Evolutionary conservation across 192 early-diverging fungal species (phyloP).

Genomic region (Chytriomyces hyalinus): DNA sequence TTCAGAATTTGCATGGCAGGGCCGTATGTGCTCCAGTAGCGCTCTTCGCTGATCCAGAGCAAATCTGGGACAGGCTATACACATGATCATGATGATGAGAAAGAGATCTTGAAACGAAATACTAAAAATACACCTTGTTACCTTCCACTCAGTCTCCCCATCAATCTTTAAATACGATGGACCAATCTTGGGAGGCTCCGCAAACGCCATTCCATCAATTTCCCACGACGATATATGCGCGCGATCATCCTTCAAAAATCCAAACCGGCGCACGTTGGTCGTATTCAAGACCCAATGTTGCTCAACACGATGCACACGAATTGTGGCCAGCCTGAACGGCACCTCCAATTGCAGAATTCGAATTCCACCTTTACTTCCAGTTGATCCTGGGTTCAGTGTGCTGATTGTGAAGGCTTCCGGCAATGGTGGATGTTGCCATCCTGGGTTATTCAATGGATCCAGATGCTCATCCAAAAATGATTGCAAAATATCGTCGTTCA

Average conservation of each 20-base stretch:
- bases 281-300: slow-evolving; percentile 59
- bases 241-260: slow-evolving; percentile 51
- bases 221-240: slow-evolving; percentile 44
- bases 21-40: slow-evolving; percentile 69
- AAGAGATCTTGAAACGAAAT: slow-evolving; percentile 3
- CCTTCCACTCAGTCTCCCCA: slow-evolving; percentile 41
- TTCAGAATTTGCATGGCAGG: slow-evolving; percentile 54
- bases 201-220: slow-evolving; percentile 55
- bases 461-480: slow-evolving; percentile 54
- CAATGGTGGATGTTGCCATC: slow-evolving; percentile 43
- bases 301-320: slow-evolving; percentile 33
- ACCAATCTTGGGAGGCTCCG: slow-evolving; percentile 47
- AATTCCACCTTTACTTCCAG: slow-evolving; percentile 71
- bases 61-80: slow-evolving; percentile 42
- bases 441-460: slow-evolving; percentile 36
- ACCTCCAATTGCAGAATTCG: slow-evolving; percentile 67
- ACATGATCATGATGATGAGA: slow-evolving; percentile 6
- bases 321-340: slow-evolving; percentile 58
- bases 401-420: slow-evolving; percentile 65
- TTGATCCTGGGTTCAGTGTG: slow-evolving; percentile 68
- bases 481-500: slow-evolving; percentile 59
- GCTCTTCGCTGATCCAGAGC: slow-evolving; percentile 54
- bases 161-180: slow-evolving; percentile 47
- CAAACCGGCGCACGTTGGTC: slow-evolving; percentile 68
- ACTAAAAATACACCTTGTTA: neutral